Evolutionary conservation across 192 early-diverging fungal genomes (phyloP), one percentile per base, ranked within the genome.

Genomic region (Mortierella hygrophila): DNA sequence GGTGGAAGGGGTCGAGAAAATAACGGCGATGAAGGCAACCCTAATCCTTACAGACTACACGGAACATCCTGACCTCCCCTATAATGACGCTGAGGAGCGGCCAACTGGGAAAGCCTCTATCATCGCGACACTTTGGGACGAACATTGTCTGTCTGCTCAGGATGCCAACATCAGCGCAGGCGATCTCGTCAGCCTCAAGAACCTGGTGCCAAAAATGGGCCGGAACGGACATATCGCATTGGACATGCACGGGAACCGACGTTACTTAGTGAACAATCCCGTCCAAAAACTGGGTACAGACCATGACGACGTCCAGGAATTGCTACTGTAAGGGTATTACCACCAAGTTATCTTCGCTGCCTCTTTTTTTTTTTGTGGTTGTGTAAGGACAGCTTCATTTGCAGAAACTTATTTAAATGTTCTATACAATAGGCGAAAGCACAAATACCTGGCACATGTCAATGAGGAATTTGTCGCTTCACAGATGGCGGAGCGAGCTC

Each of bases 21-120:
- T 40, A 40, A 3, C 1, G 38, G 38, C 38, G 38, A 40, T 40
- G 38, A 40, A 40, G 6, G 38, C 38, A 40, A 40, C 38, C 38
- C 6, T 40, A 6, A 40, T 76, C 18, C 76, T 86, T 41, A 86
- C 84, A n/a, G 84, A 86, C 46, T 86, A 86, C 46, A 86, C 84
- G 3, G 79, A 86, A 32, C 69, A 86, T 35, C 32, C 41, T 0
- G 16, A 15, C 1, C 42, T 86, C 41, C 84, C 84, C 1, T 72
- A 52, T 57, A 35, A 38, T 10, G 71, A 86, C 35, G 72, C 23
- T 13, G 38, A 77, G 6, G 82, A 49, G 1, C 72, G 40, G 49
- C 78, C 78, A 0, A 40, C 32, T 1, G 79, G 84, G 4, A 68
- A 71, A 47, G 77, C 77, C 23, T 78, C 82, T 0, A 70, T 86